phyloP scores from a whole-genome alignment of 306 rosid genomes.

The Crataegus laevigata region DNA sequence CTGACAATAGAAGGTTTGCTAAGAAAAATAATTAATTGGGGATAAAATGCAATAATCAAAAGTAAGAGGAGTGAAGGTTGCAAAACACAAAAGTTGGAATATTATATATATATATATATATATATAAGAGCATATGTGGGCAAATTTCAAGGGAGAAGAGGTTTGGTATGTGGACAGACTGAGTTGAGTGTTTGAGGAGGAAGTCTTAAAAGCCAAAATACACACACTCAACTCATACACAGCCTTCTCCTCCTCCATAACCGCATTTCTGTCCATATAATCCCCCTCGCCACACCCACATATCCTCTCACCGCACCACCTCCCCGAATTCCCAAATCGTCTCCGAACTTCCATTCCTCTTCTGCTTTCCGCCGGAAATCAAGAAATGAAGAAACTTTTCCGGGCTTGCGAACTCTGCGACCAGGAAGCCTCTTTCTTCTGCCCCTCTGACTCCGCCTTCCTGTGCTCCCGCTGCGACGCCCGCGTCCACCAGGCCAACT shows the following conservation, averaged over 20 bases:
- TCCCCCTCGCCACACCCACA: not conserved
- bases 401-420: slow-evolving; percentile 27
- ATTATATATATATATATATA: no score
- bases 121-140: not conserved
- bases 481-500: slow-evolving; percentile 31
- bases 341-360: not conserved
- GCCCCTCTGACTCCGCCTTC: slow-evolving; percentile 29
- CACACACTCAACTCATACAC: no score
- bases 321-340: not conserved
- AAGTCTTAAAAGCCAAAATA: not conserved
- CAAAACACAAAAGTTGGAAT: not conserved
- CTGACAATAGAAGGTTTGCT: not conserved
- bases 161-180: slow-evolving; percentile 5
- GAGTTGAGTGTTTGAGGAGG: not conserved
- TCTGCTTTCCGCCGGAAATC: not conserved
- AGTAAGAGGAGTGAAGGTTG: not conserved
- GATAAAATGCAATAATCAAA: not conserved
- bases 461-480: slow-evolving; percentile 32
- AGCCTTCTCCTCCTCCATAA: not conserved
- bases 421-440: slow-evolving; percentile 19
- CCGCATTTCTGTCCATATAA: not conserved
- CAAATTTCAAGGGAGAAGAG: slow-evolving; percentile 17
- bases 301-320: not conserved
- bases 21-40: not conserved
- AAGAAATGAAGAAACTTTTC: not conserved